Base-by-base conservation (phyloP, 176 grass and related monocot genomes). In the Oryza glumipatula region DNA sequence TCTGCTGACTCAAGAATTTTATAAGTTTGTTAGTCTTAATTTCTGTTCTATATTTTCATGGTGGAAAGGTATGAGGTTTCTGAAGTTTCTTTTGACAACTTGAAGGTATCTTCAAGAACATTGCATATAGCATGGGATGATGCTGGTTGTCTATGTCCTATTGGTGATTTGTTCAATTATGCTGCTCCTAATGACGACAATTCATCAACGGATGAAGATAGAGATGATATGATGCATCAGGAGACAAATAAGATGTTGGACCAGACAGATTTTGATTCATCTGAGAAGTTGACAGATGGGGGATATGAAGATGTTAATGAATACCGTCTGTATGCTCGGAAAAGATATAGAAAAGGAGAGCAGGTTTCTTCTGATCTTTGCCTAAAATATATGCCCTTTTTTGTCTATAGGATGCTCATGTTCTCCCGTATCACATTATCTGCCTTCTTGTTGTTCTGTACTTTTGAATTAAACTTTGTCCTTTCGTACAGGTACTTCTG, bases 131-230 rank as follows among this genome's bases (percentile, higher is more conserved):
- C 91, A 68, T 95, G 96, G 96, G 96, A 98, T 83, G 87, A 83
- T 87, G 96, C 96, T 77, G 89, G 93, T 74, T 95, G 96, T 81
- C 77, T 98, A 77, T 98, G 96, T 68, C 96, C 91, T 75, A 69
- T 98, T 67, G 93, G 93, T 77, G 96, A 98, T 86, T 94, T 98
- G 77, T 98, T 98, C 49, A 96, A 98, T 88, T 98, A 96, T 86
- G 96, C 88, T 24, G 93, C 91, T 74, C 96, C 96, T 84, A 77
- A 88, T 65, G 86, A 83, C 72, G 83, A 86, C 9, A 61, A 65
- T 80, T 88, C 39, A 43, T 56, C 15, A 12, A 86, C 84, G 38
- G 82, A 82, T 9, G 85, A 84, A 70, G 90, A 87, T 87, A 38
- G 4, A 28, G 73, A 67, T 78, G 80, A 74, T 88, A 83, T n/a